Percentiles rank a stretch among this genome's conserved stretches.
phyloP scores from a whole-genome alignment of 768 basidiomycete species.

The Psilocybe subaeruginosa region DNA sequence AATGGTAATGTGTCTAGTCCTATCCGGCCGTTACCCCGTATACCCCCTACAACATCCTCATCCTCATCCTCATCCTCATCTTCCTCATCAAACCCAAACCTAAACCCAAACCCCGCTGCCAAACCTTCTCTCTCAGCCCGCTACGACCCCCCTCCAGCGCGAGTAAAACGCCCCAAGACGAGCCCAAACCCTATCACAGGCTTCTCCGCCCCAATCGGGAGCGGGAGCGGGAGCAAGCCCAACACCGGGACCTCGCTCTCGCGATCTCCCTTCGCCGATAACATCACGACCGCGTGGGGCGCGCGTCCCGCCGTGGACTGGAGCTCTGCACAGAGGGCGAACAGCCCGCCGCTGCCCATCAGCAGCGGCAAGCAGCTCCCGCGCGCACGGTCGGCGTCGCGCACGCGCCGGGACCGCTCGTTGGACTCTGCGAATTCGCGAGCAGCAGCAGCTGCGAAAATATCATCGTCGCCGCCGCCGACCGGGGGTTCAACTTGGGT shows the following conservation, averaged over 20 bases:
- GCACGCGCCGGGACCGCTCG: conserved; percentile 22
- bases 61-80: background rate
- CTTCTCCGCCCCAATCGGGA: background rate
- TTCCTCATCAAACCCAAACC: too few relatives aligned
- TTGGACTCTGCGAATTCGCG: conserved; percentile 17
- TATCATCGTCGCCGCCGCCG: background rate
- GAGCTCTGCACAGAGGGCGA: background rate
- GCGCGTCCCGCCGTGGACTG: background rate
- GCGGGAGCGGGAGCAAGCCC: background rate
- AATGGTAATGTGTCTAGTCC: conserved; percentile 14
- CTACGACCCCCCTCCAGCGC: conserved; percentile 1
- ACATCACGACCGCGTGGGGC: background rate
- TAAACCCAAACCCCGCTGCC: background rate
- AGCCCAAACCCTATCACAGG: conserved; percentile 23
- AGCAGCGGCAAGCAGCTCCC: conserved; percentile 11
- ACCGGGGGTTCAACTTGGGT: background rate
- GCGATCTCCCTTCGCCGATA: background rate
- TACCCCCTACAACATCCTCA: conserved; percentile 19
- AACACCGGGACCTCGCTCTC: background rate
- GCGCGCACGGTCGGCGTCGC: conserved; percentile 26
- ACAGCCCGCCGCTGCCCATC: conserved; percentile 9
- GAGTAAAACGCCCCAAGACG: conserved; percentile 28
- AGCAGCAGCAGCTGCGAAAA: background rate
- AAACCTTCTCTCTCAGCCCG: background rate
- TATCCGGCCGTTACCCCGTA: conserved; percentile 26